A percentile compares a stretch with the other conserved stretches of the same genome.
Evolutionary conservation across 2,329 filamentous ascomycete species (phyloP).

Genomic region (Neurospora sp.): DNA sequence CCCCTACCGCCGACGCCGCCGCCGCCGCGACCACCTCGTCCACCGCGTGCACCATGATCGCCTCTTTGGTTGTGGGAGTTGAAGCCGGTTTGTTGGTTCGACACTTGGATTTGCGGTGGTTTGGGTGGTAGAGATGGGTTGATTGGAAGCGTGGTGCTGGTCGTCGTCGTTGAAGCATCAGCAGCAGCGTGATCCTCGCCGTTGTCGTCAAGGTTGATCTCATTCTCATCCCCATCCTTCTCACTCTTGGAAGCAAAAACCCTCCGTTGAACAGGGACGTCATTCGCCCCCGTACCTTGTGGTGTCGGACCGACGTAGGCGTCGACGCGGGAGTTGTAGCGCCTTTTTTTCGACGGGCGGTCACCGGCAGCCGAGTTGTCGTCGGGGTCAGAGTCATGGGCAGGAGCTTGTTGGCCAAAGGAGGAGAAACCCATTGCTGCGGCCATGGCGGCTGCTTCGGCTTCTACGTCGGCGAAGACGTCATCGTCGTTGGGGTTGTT

Average conservation of each 20-base stretch:
- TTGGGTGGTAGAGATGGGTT: conserved; percentile 23
- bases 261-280: conserved; percentile 6
- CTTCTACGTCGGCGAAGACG: conserved; percentile 26
- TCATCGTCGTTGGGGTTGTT: conserved; percentile 13
- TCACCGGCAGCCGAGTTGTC: conserved; percentile 23
- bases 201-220: conserved; percentile 33
- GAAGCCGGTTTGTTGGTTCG: conserved; percentile 3
- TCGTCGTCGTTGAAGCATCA: conserved; percentile 1
- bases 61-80: background rate
- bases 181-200: background rate
- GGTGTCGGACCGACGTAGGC: conserved; percentile 30
- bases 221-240: conserved; percentile 27
- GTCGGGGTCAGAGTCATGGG: background rate
- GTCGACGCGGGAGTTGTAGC: conserved; percentile 49
- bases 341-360: conserved; percentile 53
- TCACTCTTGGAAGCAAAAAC: background rate
- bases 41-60: background rate
- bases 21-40: conserved; percentile 8
- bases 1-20: no score
- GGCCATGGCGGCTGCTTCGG: conserved; percentile 46
- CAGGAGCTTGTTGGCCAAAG: conserved; percentile 40
- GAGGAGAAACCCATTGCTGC: conserved; percentile 64
- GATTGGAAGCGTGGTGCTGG: conserved; percentile 22
- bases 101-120: background rate
- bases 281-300: conserved; percentile 23